Conservation (phyloP, 2,329 filamentous ascomycete species). For the Aphanocladium album region DNA sequence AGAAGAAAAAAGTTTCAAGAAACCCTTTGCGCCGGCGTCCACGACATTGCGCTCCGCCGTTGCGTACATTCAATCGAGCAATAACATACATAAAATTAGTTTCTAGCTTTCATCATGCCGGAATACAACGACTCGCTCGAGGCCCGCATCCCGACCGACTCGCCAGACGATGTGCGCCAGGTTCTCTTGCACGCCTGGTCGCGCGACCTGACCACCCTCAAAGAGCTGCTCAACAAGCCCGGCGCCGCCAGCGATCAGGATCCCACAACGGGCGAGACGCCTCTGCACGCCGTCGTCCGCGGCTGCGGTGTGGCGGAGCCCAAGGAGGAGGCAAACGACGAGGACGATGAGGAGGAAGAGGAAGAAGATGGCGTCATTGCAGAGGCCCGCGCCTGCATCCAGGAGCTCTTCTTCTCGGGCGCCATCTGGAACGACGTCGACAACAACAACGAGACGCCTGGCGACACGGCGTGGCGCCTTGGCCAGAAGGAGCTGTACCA, state of each 20-base stretch:
- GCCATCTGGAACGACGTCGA: conserved; percentile 98
- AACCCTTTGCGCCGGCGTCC: background rate
- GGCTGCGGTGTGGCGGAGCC: conserved; percentile 49
- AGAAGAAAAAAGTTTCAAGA: background rate
- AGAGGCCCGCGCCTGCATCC: conserved; percentile 62
- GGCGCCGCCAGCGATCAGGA: conserved; percentile 73
- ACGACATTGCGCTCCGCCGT: background rate
- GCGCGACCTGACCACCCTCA: conserved; percentile 61
- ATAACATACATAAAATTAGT: no score
- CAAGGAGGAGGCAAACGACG: conserved; percentile 2
- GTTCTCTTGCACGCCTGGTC: conserved; percentile 52
- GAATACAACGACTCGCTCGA: conserved; percentile 45
- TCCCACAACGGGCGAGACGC: conserved; percentile 76
- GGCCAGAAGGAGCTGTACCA: conserved; percentile 69
- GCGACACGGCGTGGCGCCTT: conserved; percentile 72
- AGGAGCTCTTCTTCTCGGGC: conserved; percentile 75
- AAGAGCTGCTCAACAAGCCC: conserved; percentile 60
- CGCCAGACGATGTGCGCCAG: conserved; percentile 45
- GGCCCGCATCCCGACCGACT: conserved; percentile 48
- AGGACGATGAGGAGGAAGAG: conserved; percentile 22
- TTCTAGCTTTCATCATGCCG: conserved; percentile 19
- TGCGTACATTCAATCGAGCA: background rate
- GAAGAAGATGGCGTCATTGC: conserved; percentile 44
- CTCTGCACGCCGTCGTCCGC: conserved; percentile 86
- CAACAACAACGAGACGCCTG: conserved; percentile 79